Evolutionary conservation across 148 eudicot species (phyloP).

Genomic region (Oxyria digyna): DNA sequence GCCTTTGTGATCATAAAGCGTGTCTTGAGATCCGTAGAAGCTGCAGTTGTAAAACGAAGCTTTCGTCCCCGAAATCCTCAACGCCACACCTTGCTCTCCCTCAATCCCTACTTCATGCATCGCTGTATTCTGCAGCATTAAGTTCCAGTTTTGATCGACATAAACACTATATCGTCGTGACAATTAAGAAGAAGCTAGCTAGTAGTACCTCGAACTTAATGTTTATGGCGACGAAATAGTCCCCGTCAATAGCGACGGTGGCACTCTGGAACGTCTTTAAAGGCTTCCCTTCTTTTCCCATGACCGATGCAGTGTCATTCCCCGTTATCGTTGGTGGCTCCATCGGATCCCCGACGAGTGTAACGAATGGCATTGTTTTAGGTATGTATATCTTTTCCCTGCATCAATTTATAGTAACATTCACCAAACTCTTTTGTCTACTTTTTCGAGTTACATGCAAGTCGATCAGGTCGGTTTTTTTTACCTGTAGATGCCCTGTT

Average conservation of each 20-base stretch:
- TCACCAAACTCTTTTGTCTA: too few relatives aligned
- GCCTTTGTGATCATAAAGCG: slow-evolving; percentile 62
- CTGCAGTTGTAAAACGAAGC: slow-evolving; percentile 50
- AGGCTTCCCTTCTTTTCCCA: slow-evolving; percentile 1
- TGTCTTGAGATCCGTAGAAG: slow-evolving; percentile 52
- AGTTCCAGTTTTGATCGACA: too few relatives aligned
- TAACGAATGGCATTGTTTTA: background rate
- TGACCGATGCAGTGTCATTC: background rate
- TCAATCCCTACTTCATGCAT: slow-evolving; percentile 30
- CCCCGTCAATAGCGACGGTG: background rate
- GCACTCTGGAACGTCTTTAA: background rate
- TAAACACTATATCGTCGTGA: too few relatives aligned
- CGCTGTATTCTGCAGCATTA: slow-evolving; percentile 50
- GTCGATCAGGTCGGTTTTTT: background rate
- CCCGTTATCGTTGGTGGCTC: slow-evolving; percentile 1
- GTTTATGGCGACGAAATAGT: background rate
- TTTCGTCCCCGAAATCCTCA: slow-evolving; percentile 44
- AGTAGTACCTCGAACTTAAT: slow-evolving; percentile 5
- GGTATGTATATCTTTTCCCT: slow-evolving; percentile 3
- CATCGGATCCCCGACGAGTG: background rate
- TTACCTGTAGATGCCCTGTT: background rate
- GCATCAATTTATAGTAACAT: background rate
- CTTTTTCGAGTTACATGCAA: too few relatives aligned
- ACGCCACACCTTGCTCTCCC: slow-evolving; percentile 65
- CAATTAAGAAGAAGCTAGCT: too few relatives aligned